Evolutionary conservation across 148 eudicot genomes (phyloP), one percentile per base, ranked within the genome.

Genomic region (Chenopodium berlandieri): DNA sequence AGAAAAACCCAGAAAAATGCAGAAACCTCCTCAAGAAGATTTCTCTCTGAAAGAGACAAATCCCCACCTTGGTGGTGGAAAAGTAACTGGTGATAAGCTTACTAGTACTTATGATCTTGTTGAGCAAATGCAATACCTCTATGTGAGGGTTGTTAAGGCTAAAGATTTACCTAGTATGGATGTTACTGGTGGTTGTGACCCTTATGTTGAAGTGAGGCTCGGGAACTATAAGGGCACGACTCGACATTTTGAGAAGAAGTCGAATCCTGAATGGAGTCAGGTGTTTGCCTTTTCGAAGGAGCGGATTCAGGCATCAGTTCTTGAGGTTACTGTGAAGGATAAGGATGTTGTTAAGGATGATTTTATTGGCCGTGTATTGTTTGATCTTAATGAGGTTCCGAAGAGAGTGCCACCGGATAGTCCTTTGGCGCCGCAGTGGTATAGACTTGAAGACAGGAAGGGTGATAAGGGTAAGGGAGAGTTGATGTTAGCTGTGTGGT

Each of bases 361-460:
- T 78, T 89, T 83, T 58, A 76, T 90, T 8, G 95, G 95, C 31
- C 85, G 85, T 48, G 87, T 86, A 54, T 9, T 84, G 9, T 89
- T 92, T 75, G 95, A 92, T 79, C 83, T 92, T 58, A 85, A 86
- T 82, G 95, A 92, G 87, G 78, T 91, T 54, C 94, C 94, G 0
- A 91, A 87, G 64, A 79, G 94, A 77, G 92, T 91, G 70, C 94
- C 93, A 9, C 95, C 95, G 0, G 95, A 92, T 76, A 92, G 95
- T 79, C 95, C 95, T 34, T 71, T 92, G 82, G 94, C 94, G 5
- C 94, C 94, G 13, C 94, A 91, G 47, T 91, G 95, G 95, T 91
- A 91, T 79, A 89, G 90, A 84, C 86, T 92, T 30, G 95, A 92
- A 60, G 89, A 89, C 63, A 79, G 82, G 83, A 85, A 74, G 62